These are phyloP conservation scores for Trametes sanguinea DNA, from an alignment of 768 basidiomycete species.

Conservation along the genomic window DNA sequence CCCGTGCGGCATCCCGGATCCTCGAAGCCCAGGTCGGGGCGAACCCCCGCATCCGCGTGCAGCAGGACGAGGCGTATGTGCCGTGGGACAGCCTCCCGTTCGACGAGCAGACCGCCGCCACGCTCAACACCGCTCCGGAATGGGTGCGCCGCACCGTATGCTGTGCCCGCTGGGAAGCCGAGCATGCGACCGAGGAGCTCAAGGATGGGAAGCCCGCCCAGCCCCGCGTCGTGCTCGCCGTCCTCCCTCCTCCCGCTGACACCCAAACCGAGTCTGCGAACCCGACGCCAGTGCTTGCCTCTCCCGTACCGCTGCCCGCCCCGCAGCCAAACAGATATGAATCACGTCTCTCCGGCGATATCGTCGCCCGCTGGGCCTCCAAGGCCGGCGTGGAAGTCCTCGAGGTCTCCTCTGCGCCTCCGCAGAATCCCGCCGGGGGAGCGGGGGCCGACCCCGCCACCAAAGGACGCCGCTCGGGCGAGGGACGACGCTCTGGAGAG, in stretches of 20 bases:
- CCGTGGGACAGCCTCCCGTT: constrained; percentile 76
- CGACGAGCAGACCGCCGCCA: constrained; percentile 37
- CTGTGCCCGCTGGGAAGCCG: constrained; percentile 75
- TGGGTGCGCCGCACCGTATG: constrained; percentile 86
- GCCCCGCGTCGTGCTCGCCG: constrained; percentile 64
- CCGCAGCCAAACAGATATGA: constrained; percentile 63
- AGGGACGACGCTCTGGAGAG: constrained; percentile 32
- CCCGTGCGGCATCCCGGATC: constrained; percentile 84
- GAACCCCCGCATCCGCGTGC: constrained; percentile 79
- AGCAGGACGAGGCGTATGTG: constrained; percentile 80
- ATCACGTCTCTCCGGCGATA: constrained; percentile 59
- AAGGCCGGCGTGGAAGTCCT: constrained; percentile 60
- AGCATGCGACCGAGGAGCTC: constrained; percentile 45
- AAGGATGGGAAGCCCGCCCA: constrained; percentile 22
- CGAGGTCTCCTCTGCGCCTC: constrained; percentile 48
- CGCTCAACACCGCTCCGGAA: constrained; percentile 59
- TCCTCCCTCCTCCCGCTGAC: constrained; percentile 33
- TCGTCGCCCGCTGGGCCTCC: constrained; percentile 69
- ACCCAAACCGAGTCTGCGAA: constrained; percentile 17
- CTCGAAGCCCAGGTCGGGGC: constrained; percentile 86
- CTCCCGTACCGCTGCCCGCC: constrained; percentile 68
- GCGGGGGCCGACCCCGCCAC: constrained; percentile 1
- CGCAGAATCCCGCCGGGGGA: constrained; percentile 4
- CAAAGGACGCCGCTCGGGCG: constrained; percentile 24
- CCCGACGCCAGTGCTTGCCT: constrained; percentile 29